These are phyloP conservation scores for Cucumis melo DNA, from an alignment of 306 rosid species.

Conservation along the genomic window DNA sequence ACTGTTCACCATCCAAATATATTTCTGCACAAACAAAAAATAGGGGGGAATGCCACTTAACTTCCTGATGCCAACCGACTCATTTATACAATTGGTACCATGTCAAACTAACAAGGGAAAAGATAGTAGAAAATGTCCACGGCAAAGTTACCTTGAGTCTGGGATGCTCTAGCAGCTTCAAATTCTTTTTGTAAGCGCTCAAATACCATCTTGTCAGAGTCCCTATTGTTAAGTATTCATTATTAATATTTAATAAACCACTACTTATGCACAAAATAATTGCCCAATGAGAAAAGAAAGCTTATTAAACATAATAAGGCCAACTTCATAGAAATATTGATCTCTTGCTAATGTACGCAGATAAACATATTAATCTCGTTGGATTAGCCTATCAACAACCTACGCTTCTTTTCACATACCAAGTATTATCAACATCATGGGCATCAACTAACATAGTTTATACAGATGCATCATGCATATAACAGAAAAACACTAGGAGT, in stretches of 20 bases:
- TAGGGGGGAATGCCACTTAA: neutral
- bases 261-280: neutral
- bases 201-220: conserved; percentile 71
- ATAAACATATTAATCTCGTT: neutral
- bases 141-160: conserved; percentile 57
- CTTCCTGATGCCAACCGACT: neutral
- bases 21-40: conserved; percentile 30
- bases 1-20: conserved; percentile 55
- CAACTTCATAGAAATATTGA: neutral
- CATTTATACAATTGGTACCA: neutral
- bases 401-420: neutral
- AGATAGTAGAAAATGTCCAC: neutral
- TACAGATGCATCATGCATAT: neutral
- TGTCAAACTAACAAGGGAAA: neutral
- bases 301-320: neutral
- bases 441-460: neutral
- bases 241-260: neutral
- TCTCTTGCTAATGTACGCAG: neutral
- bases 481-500: neutral
- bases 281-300: neutral
- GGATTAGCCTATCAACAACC: neutral
- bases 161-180: conserved; percentile 71
- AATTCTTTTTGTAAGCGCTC: conserved; percentile 78
- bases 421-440: neutral
- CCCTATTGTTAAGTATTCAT: conserved; percentile 31